Percentiles rank a stretch among this genome's conserved stretches.
Evolutionary conservation across 139 green algal species (phyloP).

Genomic region (Yamagishiella unicocca): DNA sequence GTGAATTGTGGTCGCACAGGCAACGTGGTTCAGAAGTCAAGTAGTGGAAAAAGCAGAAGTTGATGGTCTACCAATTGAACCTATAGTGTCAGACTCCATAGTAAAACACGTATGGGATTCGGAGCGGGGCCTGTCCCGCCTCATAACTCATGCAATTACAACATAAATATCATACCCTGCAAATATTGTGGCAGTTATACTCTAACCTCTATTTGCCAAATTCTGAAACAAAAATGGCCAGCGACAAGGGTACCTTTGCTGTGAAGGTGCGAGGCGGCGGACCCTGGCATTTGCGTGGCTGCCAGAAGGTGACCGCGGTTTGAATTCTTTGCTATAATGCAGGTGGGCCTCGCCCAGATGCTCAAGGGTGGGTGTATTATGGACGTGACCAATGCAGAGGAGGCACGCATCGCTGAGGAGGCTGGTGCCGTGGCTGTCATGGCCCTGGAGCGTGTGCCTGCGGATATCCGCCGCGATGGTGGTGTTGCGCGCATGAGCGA

Average conservation of each 20-base stretch:
- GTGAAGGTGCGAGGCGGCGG: slow-evolving; percentile 78
- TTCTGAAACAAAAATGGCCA: slow-evolving; percentile 10
- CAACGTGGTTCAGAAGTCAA: no score
- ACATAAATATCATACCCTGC: background rate
- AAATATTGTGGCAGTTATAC: background rate
- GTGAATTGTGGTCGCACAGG: background rate
- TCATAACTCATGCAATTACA: no score
- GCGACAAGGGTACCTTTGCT: slow-evolving; percentile 81
- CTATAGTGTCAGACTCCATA: no score
- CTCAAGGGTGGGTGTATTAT: slow-evolving; percentile 99
- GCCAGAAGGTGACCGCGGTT: no score
- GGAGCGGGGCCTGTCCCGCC: no score
- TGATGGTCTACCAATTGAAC: no score
- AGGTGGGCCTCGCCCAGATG: slow-evolving; percentile 99
- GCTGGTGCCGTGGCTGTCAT: slow-evolving; percentile 98
- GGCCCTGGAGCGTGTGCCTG: slow-evolving; percentile 97
- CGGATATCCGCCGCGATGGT: slow-evolving; percentile 97
- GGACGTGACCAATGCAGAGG: slow-evolving; percentile 98
- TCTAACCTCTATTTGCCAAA: background rate
- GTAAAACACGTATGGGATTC: no score
- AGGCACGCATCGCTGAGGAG: slow-evolving; percentile 99
- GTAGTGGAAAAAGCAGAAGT: no score
- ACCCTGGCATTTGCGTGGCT: background rate
- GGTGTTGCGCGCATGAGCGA: slow-evolving; percentile 98
- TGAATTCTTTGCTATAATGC: slow-evolving; percentile 30